Conservation (phyloP, 108 stramenopile genomes). For the Craspedostauros australis region DNA sequence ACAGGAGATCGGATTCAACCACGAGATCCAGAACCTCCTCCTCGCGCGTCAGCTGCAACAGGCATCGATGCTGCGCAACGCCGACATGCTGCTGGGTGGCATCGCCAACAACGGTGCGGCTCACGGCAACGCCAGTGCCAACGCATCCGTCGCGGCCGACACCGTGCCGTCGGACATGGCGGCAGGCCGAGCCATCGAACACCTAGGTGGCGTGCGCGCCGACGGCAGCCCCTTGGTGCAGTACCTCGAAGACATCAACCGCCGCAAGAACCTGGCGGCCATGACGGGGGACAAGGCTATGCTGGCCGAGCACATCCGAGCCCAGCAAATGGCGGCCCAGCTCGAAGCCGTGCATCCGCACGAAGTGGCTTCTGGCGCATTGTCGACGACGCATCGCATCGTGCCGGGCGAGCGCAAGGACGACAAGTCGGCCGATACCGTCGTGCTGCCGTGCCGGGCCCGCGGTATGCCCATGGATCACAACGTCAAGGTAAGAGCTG, state of each 20-base stretch:
- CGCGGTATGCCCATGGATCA: constrained; percentile 79
- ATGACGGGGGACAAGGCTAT: too few relatives aligned
- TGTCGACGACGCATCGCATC: too few relatives aligned
- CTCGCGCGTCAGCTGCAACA: constrained; percentile 11
- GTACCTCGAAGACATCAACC: constrained; percentile 5
- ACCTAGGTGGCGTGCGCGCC: too few relatives aligned
- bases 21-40: neutral
- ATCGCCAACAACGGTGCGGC: neutral
- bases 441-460: constrained; percentile 60
- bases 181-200: too few relatives aligned
- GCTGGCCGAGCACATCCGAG: too few relatives aligned
- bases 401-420: too few relatives aligned
- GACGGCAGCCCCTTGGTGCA: constrained; percentile 1
- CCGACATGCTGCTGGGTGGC: neutral
- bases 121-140: too few relatives aligned
- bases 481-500: constrained; percentile 40
- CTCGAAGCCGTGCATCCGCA: too few relatives aligned
- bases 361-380: too few relatives aligned
- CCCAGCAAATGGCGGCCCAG: too few relatives aligned
- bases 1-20: constrained; percentile 6
- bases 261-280: constrained; percentile 4
- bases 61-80: constrained; percentile 15
- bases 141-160: too few relatives aligned
- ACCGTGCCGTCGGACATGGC: too few relatives aligned
- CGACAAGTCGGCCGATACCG: constrained; percentile 1